phyloP scores from a whole-genome alignment of 495 filamentous ascomycete species.

The Peziza echinospora region DNA sequence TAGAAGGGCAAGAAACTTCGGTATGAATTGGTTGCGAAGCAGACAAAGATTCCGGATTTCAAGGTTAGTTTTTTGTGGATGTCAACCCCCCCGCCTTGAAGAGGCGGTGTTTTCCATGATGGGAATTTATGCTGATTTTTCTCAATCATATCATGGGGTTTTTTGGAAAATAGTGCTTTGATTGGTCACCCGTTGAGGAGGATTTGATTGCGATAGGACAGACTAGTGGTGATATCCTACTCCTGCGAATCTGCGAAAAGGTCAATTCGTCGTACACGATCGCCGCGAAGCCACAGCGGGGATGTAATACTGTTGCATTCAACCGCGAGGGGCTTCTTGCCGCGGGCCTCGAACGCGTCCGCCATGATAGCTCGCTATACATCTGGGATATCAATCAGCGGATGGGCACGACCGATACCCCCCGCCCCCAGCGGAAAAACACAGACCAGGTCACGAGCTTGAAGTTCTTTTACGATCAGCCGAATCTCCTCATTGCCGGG shows the following conservation, averaged over 20 bases:
- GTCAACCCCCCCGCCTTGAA: too few relatives aligned
- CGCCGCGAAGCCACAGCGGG: slow-evolving; percentile 61
- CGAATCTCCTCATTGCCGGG: slow-evolving; percentile 59
- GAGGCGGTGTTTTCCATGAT: too few relatives aligned
- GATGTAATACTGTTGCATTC: slow-evolving; percentile 83
- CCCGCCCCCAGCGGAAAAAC: slow-evolving; percentile 9
- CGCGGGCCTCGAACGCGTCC: slow-evolving; percentile 70
- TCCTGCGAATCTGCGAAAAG: slow-evolving; percentile 51
- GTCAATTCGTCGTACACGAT: slow-evolving; percentile 22
- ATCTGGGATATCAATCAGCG: slow-evolving; percentile 76
- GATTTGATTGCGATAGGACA: slow-evolving; percentile 70
- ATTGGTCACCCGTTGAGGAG: slow-evolving; percentile 66
- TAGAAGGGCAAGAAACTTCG: neutral
- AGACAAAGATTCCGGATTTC: slow-evolving; percentile 62
- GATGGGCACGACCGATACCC: slow-evolving; percentile 27
- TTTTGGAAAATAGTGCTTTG: slow-evolving; percentile 36
- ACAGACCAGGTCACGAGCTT: slow-evolving; percentile 77
- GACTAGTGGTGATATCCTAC: slow-evolving; percentile 58
- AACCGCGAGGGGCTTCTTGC: slow-evolving; percentile 53
- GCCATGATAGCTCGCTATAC: slow-evolving; percentile 81
- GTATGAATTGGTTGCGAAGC: slow-evolving; percentile 38
- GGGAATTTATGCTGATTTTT: too few relatives aligned
- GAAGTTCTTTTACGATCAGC: slow-evolving; percentile 71
- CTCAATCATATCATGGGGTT: too few relatives aligned
- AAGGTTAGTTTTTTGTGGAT: slow-evolving; percentile 37